These are phyloP conservation scores for Fraxinus albicans DNA, from an alignment of 305 asterid species.

Conservation along the genomic window DNA sequence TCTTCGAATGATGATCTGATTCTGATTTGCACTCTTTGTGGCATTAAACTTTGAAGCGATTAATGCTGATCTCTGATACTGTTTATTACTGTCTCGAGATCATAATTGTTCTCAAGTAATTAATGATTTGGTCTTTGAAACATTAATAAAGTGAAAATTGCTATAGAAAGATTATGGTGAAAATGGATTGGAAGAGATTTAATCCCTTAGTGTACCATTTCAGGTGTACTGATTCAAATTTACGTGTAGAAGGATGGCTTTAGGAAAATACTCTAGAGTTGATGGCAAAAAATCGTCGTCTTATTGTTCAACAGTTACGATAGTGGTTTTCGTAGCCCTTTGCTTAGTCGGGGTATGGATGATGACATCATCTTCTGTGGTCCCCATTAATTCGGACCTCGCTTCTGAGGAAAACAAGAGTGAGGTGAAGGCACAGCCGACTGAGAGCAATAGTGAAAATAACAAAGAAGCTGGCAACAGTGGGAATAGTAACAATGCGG, in stretches of 20 bases:
- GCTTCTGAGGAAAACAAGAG: slow-evolving; percentile 45
- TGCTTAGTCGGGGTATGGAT: slow-evolving; percentile 89
- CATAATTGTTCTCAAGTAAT: neutral
- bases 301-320: slow-evolving; percentile 68
- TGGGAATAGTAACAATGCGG: slow-evolving; percentile 28
- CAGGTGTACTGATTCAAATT: slow-evolving; percentile 33
- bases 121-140: neutral
- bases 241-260: slow-evolving; percentile 46
- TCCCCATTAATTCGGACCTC: slow-evolving; percentile 54
- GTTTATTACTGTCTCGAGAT: neutral
- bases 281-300: slow-evolving; percentile 77
- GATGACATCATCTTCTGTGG: slow-evolving; percentile 80
- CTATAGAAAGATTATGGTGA: neutral
- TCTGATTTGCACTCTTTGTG: neutral
- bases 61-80: neutral
- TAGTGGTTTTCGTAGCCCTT: slow-evolving; percentile 78
- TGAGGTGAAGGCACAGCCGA: slow-evolving; percentile 43
- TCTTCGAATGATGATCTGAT: neutral
- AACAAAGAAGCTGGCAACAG: slow-evolving; percentile 29
- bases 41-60: neutral
- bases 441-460: slow-evolving; percentile 38
- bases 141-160: neutral
- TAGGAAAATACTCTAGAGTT: slow-evolving; percentile 78
- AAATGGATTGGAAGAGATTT: neutral
- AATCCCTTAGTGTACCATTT: slow-evolving; percentile 22